Evolutionary conservation across 257 asterid genomes (phyloP).

Genomic region (Verbascum thapsus): DNA sequence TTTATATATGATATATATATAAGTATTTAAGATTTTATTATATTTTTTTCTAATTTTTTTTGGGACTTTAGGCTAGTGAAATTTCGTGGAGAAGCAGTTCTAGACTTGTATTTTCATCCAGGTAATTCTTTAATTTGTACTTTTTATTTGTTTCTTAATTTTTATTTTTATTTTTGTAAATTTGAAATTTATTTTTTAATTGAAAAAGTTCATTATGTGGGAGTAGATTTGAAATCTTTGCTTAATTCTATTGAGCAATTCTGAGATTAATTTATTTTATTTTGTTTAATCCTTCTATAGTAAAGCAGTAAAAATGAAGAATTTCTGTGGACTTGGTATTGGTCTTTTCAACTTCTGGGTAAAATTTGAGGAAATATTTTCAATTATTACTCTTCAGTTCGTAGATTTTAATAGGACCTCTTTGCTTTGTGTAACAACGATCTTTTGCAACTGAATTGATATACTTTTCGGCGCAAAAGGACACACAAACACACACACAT

Average conservation of each 20-base stretch:
- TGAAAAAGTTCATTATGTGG: background rate
- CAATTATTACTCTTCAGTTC: too few species aligned
- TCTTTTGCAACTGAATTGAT: background rate
- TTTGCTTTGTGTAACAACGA: too few species aligned
- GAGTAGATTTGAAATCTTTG: background rate
- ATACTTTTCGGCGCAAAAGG: too few species aligned
- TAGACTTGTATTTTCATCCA: background rate
- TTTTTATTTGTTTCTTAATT: background rate
- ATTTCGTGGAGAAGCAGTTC: constrained; percentile 19
- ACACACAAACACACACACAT: too few species aligned
- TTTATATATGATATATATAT: background rate
- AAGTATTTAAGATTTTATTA: background rate
- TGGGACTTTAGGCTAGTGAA: background rate
- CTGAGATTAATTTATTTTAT: background rate
- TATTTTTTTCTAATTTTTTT: background rate
- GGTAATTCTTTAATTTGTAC: constrained; percentile 22
- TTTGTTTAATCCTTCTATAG: background rate
- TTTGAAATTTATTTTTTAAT: too few species aligned
- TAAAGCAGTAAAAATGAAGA: too few species aligned
- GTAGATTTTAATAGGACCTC: too few species aligned
- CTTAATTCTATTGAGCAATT: constrained; percentile 1
- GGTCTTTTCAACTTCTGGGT: too few species aligned
- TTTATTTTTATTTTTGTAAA: too few species aligned
- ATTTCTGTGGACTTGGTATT: too few species aligned
- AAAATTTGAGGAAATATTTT: background rate